Base-by-base conservation (phyloP, 495 filamentous ascomycete genomes). In the Acidomyces sp. region DNA sequence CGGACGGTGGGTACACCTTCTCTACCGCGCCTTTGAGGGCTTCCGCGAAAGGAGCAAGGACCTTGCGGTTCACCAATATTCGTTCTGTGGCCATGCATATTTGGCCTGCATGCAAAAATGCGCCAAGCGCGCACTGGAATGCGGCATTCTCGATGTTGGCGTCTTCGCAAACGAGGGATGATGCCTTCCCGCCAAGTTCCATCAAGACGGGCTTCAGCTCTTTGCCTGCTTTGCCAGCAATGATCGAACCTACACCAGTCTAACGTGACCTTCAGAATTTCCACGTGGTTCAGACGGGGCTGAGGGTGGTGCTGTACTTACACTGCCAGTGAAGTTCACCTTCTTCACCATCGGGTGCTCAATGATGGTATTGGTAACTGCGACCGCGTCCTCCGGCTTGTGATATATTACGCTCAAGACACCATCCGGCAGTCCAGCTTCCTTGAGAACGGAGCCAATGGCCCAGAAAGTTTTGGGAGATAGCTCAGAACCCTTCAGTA, bases 41-140 rank as follows among this genome's bases (percentile, higher is more conserved):
- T 35, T 65, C 58, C 35, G 74, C 70, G 58, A 93, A 95, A 33
- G 71, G 56, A 9, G 68, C 67, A 19, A 70, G 70, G 38, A 93
- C 59, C 12, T 69, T 65, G 26, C 72, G 71, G 55, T 92, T 81
- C 17, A 93, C 82, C 16, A 94, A 61, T 55, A 95, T 82, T 19
- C 80, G 75, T 63, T 94, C 87, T 0, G 85, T 93, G 2, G 75
- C 72, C 87, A 95, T 90, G 65, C 87, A 95, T 35, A 92, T 74
- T 66, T 95, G 87, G 1, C 87, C 87, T 17, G 72, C 63, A 62
- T 74, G 42, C 16, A 50, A 46, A 30, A 46, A 43, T 13, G 42
- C 33, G 26, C 39, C 74, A 68, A 20, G 69, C 24, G 47, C 63
- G 39, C 67, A 71, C 39, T 60, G 58, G 25, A 62, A 52, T 4